These are phyloP conservation scores for Rhizopogon sp. DNA, from an alignment of 768 basidiomycete species.

Conservation along the genomic window DNA sequence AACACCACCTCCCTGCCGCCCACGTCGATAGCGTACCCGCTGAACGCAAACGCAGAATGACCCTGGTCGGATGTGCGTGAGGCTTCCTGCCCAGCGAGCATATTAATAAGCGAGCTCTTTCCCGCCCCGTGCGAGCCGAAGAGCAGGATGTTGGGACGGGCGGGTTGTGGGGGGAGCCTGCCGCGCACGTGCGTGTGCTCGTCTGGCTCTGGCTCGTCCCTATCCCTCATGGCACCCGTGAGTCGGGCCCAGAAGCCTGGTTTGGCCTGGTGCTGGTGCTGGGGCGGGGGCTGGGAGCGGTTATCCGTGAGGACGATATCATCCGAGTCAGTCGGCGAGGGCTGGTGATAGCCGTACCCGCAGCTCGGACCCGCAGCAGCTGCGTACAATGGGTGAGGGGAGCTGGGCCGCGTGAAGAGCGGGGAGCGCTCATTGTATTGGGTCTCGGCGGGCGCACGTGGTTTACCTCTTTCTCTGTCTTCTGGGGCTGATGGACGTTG, in stretches of 20 bases:
- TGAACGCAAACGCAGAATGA: conserved; percentile 29
- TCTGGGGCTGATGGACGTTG: background rate
- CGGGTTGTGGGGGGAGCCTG: background rate
- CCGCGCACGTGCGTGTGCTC: background rate
- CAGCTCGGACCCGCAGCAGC: background rate
- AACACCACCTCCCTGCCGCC: conserved; percentile 13
- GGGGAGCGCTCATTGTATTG: background rate
- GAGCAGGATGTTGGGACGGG: conserved; percentile 28
- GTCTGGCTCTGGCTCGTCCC: background rate
- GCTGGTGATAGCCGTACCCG: background rate
- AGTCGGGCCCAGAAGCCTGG: background rate
- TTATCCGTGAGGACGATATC: background rate
- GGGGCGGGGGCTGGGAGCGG: background rate
- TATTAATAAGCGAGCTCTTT: conserved; percentile 43
- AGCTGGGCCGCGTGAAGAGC: background rate
- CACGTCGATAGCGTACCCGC: conserved; percentile 18
- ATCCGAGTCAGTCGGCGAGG: background rate
- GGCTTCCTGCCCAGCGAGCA: conserved; percentile 24
- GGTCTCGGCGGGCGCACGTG: background rate
- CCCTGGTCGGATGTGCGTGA: conserved; percentile 28
- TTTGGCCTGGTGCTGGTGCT: background rate
- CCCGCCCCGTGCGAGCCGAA: conserved; percentile 39
- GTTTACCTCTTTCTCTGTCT: background rate
- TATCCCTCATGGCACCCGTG: background rate
- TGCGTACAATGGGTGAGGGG: background rate